Base-by-base conservation (phyloP, 169 alveolate species). In the Besnoitia besnoiti region DNA sequence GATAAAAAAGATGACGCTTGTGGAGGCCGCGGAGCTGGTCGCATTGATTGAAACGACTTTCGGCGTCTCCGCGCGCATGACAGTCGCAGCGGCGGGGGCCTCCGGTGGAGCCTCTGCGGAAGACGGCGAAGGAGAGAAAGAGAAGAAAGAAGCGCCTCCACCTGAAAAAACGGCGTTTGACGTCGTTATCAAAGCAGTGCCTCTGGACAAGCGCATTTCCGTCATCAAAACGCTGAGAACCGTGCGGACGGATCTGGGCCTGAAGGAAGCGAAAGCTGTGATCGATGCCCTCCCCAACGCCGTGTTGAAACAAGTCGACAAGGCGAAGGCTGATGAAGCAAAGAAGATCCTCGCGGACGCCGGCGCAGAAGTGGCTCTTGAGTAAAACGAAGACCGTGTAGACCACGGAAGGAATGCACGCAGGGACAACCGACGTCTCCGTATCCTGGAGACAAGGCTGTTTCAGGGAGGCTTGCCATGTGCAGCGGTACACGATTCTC, bases 141-240 rank as follows among this genome's bases (percentile, higher is more conserved):
- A 55, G 35, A 21, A 47, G 51, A 50, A 27, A 35, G 77, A 85
- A 19, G 75, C 16, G 4, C 46, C 59, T 12, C 19, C 77, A 33
- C 67, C 77, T 35, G 91, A 85, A 50, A 62, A 91, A 27, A 84
- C 94, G 27, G 91, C 37, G 51, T 91, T 91, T 33, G 51, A 40
- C 42, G 89, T 91, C 33, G 89, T 84, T 7, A n/a, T 91, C 37
- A 91, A 91, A 37, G 59, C 94, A 27, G 92, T 87, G 42, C 92
- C 91, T 14, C 89, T 84, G 37, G 91, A 85, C 12, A 91, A 44
- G 37, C 85, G 94, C 46, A 91, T 91, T 10, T 40, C 89, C 3
- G 91, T 85, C 67, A 91, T 91, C 39, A 91, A 91, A 67, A 91
- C 94, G 47, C 89, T 91, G 76, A 55, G 94, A 33, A 85, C 91